Evolutionary conservation across 2,329 filamentous ascomycete species (phyloP).

Genomic region (Coleophoma cylindrospora): DNA sequence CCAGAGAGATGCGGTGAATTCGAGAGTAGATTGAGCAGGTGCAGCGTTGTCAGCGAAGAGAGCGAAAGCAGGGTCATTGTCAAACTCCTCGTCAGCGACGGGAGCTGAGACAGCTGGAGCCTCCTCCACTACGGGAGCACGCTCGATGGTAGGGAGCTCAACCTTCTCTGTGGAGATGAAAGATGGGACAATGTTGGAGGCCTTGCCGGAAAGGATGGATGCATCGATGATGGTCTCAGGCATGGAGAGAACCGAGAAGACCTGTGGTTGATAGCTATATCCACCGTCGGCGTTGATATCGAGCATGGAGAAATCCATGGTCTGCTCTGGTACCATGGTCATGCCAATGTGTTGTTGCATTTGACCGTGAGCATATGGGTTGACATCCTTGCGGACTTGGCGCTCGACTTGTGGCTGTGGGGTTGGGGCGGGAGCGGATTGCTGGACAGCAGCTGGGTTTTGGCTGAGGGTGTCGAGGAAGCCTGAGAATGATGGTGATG

Average conservation of each 20-base stretch:
- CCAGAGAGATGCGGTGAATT: slow-evolving; percentile 38
- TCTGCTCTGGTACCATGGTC: slow-evolving; percentile 77
- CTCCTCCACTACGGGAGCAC: slow-evolving; percentile 24
- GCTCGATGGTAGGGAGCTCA: slow-evolving; percentile 42
- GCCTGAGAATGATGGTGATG: slow-evolving; percentile 76
- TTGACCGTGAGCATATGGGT: slow-evolving; percentile 50
- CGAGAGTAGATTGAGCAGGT: slow-evolving; percentile 22
- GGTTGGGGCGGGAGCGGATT: slow-evolving; percentile 21
- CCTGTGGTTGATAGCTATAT: slow-evolving; percentile 62
- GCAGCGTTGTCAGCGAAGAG: slow-evolving; percentile 46
- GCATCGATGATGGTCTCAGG: slow-evolving; percentile 52
- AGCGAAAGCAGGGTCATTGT: slow-evolving; percentile 57
- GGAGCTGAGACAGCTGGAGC: slow-evolving; percentile 20
- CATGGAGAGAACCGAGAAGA: slow-evolving; percentile 67
- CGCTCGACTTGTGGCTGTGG: slow-evolving; percentile 35
- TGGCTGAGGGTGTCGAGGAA: slow-evolving; percentile 68
- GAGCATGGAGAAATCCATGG: slow-evolving; percentile 69
- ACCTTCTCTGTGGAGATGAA: slow-evolving; percentile 37
- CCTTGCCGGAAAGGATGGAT: slow-evolving; percentile 66
- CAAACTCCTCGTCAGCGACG: slow-evolving; percentile 49
- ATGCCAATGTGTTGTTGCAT: slow-evolving; percentile 67
- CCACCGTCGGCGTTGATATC: slow-evolving; percentile 48
- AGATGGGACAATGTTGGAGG: slow-evolving; percentile 44
- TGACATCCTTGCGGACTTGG: slow-evolving; percentile 60
- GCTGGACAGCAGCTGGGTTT: slow-evolving; percentile 44